Conservation (phyloP, 306 rosid genomes). For the Fagus sylvatica region DNA sequence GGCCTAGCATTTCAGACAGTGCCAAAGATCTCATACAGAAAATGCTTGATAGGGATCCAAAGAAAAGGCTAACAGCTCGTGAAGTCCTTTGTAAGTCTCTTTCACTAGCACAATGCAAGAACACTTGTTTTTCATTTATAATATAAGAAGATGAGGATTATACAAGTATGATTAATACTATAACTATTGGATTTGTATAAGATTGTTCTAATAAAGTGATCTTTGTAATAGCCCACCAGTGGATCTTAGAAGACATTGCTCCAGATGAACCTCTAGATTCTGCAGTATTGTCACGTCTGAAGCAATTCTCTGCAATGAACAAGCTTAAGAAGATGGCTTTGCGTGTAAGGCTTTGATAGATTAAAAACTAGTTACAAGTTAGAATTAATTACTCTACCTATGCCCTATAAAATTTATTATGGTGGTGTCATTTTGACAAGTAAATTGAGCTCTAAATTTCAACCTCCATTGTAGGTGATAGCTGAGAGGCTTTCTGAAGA, state of each 20-base stretch:
- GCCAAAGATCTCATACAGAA: slow-evolving; percentile 58
- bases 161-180: not conserved
- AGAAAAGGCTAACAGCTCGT: slow-evolving; percentile 16
- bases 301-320: slow-evolving; percentile 65
- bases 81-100: slow-evolving; percentile 18
- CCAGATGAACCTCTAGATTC: slow-evolving; percentile 66
- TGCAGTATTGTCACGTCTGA: slow-evolving; percentile 55
- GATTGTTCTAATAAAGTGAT: not conserved
- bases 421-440: not conserved
- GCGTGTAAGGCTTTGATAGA: slow-evolving; percentile 43
- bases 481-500: slow-evolving; percentile 64
- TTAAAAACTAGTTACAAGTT: too few species aligned
- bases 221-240: slow-evolving; percentile 53
- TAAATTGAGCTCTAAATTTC: not conserved
- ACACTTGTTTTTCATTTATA: not conserved
- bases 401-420: not conserved
- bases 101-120: not conserved
- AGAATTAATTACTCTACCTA: not conserved
- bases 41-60: slow-evolving; percentile 44
- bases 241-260: slow-evolving; percentile 61
- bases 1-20: slow-evolving; percentile 61
- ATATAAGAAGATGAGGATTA: not conserved
- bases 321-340: slow-evolving; percentile 66
- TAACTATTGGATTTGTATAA: not conserved
- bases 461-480: slow-evolving; percentile 41